These are phyloP conservation scores for Lasiodiplodia sp. DNA, from an alignment of 2,329 filamentous ascomycete genomes.

Conservation along the genomic window DNA sequence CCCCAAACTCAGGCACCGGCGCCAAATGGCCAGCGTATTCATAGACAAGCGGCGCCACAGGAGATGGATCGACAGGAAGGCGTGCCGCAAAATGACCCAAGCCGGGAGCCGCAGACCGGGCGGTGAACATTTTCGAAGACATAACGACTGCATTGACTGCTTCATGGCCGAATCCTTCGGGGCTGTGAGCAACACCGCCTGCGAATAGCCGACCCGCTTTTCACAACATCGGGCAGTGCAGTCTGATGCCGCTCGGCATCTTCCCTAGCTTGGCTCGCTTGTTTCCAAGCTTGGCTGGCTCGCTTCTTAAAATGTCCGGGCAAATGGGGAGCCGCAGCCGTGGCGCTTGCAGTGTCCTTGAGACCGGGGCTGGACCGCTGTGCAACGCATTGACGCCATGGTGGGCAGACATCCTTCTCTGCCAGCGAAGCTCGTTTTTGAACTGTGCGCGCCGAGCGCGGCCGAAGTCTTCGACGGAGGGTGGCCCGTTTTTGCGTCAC, in stretches of 20 bases:
- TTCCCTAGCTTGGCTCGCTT: not conserved
- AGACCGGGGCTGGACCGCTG: not conserved
- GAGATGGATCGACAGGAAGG: not conserved
- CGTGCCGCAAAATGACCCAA: not conserved
- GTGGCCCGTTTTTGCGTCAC: not conserved
- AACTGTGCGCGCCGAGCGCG: not conserved
- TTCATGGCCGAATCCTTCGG: constrained; percentile 7
- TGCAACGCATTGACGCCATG: not conserved
- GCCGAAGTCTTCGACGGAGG: not conserved
- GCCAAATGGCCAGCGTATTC: not conserved
- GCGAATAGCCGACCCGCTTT: not conserved
- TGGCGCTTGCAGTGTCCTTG: not conserved
- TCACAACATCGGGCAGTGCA: not conserved
- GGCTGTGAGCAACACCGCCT: constrained; percentile 3
- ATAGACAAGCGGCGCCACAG: constrained; percentile 8
- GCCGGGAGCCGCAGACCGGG: constrained; percentile 9
- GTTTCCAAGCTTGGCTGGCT: not conserved
- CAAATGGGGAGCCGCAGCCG: not conserved
- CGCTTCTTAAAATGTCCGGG: not conserved
- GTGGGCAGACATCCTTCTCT: not conserved
- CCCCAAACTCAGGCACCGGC: constrained; percentile 8
- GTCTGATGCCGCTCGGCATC: not conserved
- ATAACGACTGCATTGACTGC: not conserved
- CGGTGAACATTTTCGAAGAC: not conserved
- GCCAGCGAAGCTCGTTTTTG: not conserved